Percentiles rank a stretch among this genome's conserved stretches.
phyloP scores from a whole-genome alignment of 139 green algal genomes.

The Haematococcus lacustris region DNA sequence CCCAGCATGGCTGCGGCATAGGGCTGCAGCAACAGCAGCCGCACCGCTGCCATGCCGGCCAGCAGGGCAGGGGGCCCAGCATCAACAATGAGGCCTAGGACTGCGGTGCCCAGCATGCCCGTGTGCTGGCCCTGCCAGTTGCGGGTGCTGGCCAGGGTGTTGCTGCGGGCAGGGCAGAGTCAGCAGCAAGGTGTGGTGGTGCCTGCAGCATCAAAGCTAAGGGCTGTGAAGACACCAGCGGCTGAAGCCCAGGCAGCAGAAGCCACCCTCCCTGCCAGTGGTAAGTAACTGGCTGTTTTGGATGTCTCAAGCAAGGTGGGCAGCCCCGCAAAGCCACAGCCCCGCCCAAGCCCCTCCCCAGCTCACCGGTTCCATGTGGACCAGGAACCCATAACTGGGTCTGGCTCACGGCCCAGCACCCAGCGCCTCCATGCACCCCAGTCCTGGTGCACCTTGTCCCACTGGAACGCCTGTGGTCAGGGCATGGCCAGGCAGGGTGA shows the following conservation, averaged over 20 bases:
- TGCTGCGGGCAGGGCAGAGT: too few relatives aligned
- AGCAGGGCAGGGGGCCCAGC: not conserved
- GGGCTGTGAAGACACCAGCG: too few relatives aligned
- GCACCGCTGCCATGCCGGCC: not conserved
- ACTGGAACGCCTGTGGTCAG: not conserved
- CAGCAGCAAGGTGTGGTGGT: too few relatives aligned
- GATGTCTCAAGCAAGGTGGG: too few relatives aligned
- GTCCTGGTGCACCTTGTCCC: not conserved
- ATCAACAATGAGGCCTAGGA: not conserved
- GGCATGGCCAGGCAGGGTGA: too few relatives aligned
- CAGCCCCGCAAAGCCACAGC: too few relatives aligned
- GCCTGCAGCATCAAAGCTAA: too few relatives aligned
- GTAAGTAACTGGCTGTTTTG: too few relatives aligned
- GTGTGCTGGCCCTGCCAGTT: constrained; percentile 1
- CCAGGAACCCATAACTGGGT: not conserved
- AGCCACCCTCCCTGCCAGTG: too few relatives aligned
- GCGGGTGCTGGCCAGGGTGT: too few relatives aligned
- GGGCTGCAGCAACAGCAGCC: not conserved
- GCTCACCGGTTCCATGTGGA: constrained; percentile 3
- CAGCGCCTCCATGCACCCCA: not conserved
- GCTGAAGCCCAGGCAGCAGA: too few relatives aligned
- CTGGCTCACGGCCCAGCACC: not conserved
- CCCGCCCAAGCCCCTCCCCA: too few relatives aligned
- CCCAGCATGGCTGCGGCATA: not conserved
- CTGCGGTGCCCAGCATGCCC: not conserved